Evolutionary conservation across 1,284 basidiomycete species (phyloP).

Genomic region (Fomes fomentarius): DNA sequence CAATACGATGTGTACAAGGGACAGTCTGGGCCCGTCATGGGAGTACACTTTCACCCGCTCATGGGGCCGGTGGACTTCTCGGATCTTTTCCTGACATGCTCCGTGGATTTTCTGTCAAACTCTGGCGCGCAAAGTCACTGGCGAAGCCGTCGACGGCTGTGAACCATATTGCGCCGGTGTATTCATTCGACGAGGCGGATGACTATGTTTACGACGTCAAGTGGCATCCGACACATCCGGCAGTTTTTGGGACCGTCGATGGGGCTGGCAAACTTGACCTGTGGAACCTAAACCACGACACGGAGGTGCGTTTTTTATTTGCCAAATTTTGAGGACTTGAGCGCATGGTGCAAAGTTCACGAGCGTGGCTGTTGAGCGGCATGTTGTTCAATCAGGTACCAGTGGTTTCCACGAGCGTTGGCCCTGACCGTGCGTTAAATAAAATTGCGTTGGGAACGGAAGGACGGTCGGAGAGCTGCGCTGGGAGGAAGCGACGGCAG

Average conservation of each 20-base stretch:
- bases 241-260: constrained; percentile 92
- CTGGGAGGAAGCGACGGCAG: constrained; percentile 92
- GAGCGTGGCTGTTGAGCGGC: background rate
- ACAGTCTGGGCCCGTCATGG: constrained; percentile 92
- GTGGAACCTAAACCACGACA: constrained; percentile 95
- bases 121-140: constrained; percentile 83
- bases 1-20: constrained; percentile 90
- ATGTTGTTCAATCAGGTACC: constrained; percentile 62
- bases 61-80: constrained; percentile 92
- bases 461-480: constrained; percentile 83
- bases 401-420: constrained; percentile 73
- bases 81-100: constrained; percentile 90
- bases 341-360: background rate
- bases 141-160: constrained; percentile 61
- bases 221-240: constrained; percentile 97
- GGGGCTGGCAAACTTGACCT: constrained; percentile 94
- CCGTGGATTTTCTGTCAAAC: constrained; percentile 95
- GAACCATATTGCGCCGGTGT: constrained; percentile 70
- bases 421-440: constrained; percentile 84
- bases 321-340: too few species aligned
- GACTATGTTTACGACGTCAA: constrained; percentile 99
- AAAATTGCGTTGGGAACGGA: constrained; percentile 93
- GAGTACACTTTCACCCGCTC: constrained; percentile 92
- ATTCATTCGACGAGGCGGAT: constrained; percentile 94
- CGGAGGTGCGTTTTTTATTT: constrained; percentile 68